phyloP scores from a whole-genome alignment of 192 early-diverging fungal genomes.

The Coemansia sp. region DNA sequence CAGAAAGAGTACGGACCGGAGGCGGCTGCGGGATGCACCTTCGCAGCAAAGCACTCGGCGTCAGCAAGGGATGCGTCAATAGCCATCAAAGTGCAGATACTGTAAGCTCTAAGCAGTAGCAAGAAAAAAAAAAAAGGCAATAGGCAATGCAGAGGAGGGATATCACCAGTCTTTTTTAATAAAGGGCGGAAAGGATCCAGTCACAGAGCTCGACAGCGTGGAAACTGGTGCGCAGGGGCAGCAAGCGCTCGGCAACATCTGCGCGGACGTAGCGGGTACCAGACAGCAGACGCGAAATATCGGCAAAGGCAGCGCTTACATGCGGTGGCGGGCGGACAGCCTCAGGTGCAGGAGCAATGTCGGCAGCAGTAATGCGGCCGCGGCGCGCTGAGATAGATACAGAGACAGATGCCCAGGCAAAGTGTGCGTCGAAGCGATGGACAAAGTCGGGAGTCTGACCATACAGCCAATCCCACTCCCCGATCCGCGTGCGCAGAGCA shows the following conservation, averaged over 20 bases:
- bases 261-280: conserved; percentile 28
- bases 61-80: conserved; percentile 4
- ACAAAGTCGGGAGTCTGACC: conserved; percentile 91
- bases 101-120: too few species aligned
- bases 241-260: conserved; percentile 15
- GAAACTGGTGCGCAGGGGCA: conserved; percentile 10
- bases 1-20: conserved; percentile 23
- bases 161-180: background rate
- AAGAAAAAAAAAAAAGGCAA: background rate
- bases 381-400: conserved; percentile 26
- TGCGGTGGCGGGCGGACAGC: conserved; percentile 20
- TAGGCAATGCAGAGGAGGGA: background rate
- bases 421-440: conserved; percentile 41
- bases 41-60: conserved; percentile 20
- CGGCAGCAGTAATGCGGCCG: conserved; percentile 23
- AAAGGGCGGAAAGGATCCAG: conserved; percentile 28
- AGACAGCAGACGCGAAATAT: conserved; percentile 13
- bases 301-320: conserved; percentile 17
- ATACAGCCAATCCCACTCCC: conserved; percentile 86
- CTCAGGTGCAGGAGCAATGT: conserved; percentile 4
- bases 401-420: conserved; percentile 30
- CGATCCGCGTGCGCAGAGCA: conserved; percentile 43
- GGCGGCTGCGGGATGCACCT: conserved; percentile 27
- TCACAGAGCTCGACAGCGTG: conserved; percentile 31
- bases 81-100: too few species aligned